A percentile compares a stretch with the other conserved stretches of the same genome.
These are phyloP conservation scores for Acacia pycnantha DNA, from an alignment of 331 rosid species.

Conservation along the genomic window DNA sequence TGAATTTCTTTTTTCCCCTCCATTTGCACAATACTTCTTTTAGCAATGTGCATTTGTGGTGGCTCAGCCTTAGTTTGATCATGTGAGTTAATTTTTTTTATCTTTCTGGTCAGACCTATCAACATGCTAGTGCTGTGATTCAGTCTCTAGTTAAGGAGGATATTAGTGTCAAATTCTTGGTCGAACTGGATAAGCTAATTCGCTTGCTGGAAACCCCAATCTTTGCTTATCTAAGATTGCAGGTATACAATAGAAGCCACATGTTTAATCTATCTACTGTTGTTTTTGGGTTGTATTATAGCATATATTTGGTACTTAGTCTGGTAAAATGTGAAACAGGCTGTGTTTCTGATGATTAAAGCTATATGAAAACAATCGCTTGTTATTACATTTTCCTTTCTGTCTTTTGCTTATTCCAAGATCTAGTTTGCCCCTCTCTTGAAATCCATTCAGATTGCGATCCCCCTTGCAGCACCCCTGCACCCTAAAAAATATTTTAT, in stretches of 20 bases:
- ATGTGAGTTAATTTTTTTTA: background rate
- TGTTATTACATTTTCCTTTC: background rate
- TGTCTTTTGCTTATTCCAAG: slow-evolving; percentile 6
- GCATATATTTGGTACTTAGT: slow-evolving; percentile 18
- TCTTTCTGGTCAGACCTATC: slow-evolving; percentile 71
- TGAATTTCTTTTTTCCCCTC: background rate
- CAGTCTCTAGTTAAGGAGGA: slow-evolving; percentile 94
- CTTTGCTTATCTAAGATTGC: slow-evolving; percentile 90
- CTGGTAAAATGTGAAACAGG: slow-evolving; percentile 12
- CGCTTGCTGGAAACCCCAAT: slow-evolving; percentile 94
- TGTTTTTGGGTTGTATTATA: slow-evolving; percentile 16
- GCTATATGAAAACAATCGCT: background rate
- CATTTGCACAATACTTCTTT: background rate
- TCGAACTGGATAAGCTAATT: slow-evolving; percentile 93
- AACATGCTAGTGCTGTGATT: slow-evolving; percentile 85
- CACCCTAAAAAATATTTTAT: background rate
- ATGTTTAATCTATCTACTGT: slow-evolving; percentile 18
- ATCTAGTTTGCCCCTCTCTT: slow-evolving; percentile 1
- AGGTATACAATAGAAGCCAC: slow-evolving; percentile 50
- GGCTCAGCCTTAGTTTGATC: background rate
- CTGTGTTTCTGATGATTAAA: slow-evolving; percentile 7
- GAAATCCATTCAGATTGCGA: background rate
- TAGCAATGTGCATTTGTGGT: background rate
- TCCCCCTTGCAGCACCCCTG: background rate
- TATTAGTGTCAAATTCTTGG: slow-evolving; percentile 80